These are phyloP conservation scores for Eucalyptus pauciflora DNA, from an alignment of 345 rosid species.

Conservation along the genomic window DNA sequence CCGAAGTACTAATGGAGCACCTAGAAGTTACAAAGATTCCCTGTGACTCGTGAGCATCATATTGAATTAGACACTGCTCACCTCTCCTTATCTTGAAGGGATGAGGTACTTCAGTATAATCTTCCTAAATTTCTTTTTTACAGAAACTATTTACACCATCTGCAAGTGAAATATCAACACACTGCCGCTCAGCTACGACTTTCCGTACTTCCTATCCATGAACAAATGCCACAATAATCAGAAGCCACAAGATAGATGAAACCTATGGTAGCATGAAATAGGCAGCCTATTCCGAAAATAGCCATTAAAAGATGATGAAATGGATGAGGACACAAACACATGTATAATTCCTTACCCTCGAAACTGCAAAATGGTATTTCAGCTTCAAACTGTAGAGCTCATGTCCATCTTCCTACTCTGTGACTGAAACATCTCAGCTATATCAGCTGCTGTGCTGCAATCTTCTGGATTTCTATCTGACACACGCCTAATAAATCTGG, in stretches of 20 bases:
- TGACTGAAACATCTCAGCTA: conserved; percentile 64
- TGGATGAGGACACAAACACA: neutral
- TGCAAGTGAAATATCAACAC: neutral
- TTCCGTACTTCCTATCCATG: neutral
- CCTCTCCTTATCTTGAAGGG: neutral
- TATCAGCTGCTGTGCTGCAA: conserved; percentile 59
- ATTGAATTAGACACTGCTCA: neutral
- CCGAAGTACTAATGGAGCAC: neutral
- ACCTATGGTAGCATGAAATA: neutral
- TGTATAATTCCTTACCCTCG: neutral
- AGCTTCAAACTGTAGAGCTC: neutral
- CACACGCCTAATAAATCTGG: conserved; percentile 40
- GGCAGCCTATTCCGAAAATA: neutral
- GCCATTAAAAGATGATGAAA: neutral
- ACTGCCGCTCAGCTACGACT: neutral
- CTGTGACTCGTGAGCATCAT: neutral
- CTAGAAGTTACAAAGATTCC: neutral
- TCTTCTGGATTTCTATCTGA: conserved; percentile 56
- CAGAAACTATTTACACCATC: neutral
- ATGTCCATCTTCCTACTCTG: conserved; percentile 63
- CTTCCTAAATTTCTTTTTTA: neutral
- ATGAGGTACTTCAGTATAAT: neutral
- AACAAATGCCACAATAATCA: neutral
- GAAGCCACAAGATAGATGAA: neutral
- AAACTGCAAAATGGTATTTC: neutral